These are phyloP conservation scores for Plantago major DNA, from an alignment of 257 asterid species.

Conservation along the genomic window DNA sequence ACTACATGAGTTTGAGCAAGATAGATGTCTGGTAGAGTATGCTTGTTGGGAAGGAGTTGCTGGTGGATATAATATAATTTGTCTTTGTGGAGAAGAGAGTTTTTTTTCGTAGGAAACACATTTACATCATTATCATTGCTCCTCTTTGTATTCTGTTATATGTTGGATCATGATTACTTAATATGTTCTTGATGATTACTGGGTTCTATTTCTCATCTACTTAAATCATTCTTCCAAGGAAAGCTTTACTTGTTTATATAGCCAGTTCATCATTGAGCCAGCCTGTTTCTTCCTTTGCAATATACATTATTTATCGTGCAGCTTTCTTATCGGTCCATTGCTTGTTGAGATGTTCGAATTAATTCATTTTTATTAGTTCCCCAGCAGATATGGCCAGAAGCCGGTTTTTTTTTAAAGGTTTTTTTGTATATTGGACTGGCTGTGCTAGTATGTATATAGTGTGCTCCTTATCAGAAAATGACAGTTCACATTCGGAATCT, in stretches of 20 bases:
- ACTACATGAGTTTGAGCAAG: constrained; percentile 18
- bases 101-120: background rate
- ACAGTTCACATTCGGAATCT: too few species aligned
- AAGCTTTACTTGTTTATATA: constrained; percentile 9
- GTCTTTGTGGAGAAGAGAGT: constrained; percentile 32
- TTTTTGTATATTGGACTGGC: too few species aligned
- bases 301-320: background rate
- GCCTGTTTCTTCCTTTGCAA: background rate
- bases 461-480: too few species aligned
- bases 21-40: background rate
- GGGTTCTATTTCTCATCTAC: background rate
- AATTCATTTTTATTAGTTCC: too few species aligned
- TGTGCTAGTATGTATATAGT: too few species aligned
- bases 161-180: background rate
- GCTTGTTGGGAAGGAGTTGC: background rate
- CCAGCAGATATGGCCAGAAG: too few species aligned
- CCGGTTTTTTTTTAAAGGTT: too few species aligned
- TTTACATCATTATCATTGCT: background rate
- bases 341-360: too few species aligned
- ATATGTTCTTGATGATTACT: constrained; percentile 14
- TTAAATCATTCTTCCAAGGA: constrained; percentile 4
- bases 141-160: background rate
- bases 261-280: background rate
- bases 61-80: constrained; percentile 13
- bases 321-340: too few species aligned